phyloP scores from a whole-genome alignment of 2,329 filamentous ascomycete species.

The Dactylonectria estremocensis region DNA sequence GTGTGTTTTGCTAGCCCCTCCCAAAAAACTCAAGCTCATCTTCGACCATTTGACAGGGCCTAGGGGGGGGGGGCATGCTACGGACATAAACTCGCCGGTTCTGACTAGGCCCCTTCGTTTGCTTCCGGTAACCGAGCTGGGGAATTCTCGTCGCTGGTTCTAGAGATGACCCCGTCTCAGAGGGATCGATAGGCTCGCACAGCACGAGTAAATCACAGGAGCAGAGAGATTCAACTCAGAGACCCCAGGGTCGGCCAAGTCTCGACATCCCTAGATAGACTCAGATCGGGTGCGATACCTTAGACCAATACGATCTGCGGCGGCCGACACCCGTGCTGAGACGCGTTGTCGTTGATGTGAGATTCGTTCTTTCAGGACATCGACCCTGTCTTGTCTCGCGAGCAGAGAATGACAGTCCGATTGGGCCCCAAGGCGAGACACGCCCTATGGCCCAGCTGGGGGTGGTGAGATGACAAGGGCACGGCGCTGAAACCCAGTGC shows the following conservation, averaged over 20 bases:
- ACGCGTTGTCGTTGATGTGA: constrained; percentile 4
- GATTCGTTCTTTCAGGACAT: not conserved
- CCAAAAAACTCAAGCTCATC: not conserved
- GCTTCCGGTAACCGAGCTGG: constrained; percentile 20
- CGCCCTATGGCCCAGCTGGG: constrained; percentile 9
- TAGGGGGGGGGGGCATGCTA: constrained; percentile 3
- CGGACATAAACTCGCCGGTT: constrained; percentile 18
- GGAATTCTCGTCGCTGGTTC: constrained; percentile 15
- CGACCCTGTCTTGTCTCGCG: constrained; percentile 15
- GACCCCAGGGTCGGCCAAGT: constrained; percentile 6
- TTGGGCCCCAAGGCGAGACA: constrained; percentile 15
- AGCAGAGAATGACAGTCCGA: constrained; percentile 8
- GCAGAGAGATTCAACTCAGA: constrained; percentile 3
- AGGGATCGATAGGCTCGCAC: constrained; percentile 38
- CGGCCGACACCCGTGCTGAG: constrained; percentile 2
- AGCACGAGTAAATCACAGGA: constrained; percentile 14
- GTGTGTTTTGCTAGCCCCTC: constrained; percentile 19
- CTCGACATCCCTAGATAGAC: constrained; percentile 2
- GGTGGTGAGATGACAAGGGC: constrained; percentile 3
- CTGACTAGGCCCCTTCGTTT: constrained; percentile 11
- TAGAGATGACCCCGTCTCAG: constrained; percentile 17
- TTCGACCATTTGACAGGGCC: constrained; percentile 5
- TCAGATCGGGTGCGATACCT: constrained; percentile 6
- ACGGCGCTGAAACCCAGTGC: constrained; percentile 12
- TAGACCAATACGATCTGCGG: constrained; percentile 9